Evolutionary conservation across 192 early-diverging fungal genomes (phyloP), one percentile per base, ranked within the genome.

Genomic region (Linnemannia elongata): DNA sequence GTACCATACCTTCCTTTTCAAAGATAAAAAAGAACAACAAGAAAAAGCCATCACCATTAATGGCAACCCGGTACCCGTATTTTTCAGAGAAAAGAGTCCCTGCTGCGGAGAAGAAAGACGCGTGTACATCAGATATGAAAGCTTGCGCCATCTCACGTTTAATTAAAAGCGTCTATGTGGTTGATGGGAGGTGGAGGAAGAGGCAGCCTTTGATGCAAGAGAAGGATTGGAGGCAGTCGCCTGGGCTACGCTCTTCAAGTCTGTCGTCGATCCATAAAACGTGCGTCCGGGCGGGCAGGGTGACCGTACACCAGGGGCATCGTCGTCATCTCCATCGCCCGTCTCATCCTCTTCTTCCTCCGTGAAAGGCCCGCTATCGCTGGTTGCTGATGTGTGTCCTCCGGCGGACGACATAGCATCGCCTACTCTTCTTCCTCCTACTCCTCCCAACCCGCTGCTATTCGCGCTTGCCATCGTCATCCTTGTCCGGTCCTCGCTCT

Each of bases 231-330:
- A 49, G 0, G 68, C 74, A 10, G 74, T 47, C 36, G 80, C 80
- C 20, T 69, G 63, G 2, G 78, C 78, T 3, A 80, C 78, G 52
- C 77, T 76, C 68, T 70, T 85, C 38, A 80, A 74, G 41, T 85
- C 83, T 12, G 78, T 79, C 20, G 38, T 76, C 9, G 74, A 69
- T 0, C 78, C 72, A 18, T 45, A 45, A 72, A 82, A 68, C 18
- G 77, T 80, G 17, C 60, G 79, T 24, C 83, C 83, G 1, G 83
- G 83, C 12, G 83, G 83, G 75, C 83, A 85, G 3, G 83, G 83
- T 49, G 83, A 85, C 18, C 74, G 66, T 54, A 79, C 71, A 3
- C 57, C 74, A 7, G 69, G 76, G 5, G 36, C 69, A 35, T 85
- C 83, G 6, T 85, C 78, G 35, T 85, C 83, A 39, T 79, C 77